Percentiles rank a stretch among this genome's conserved stretches.
These are phyloP conservation scores for Ambrosiella beaveri DNA, from an alignment of 2,329 filamentous ascomycete genomes.

Conservation along the genomic window DNA sequence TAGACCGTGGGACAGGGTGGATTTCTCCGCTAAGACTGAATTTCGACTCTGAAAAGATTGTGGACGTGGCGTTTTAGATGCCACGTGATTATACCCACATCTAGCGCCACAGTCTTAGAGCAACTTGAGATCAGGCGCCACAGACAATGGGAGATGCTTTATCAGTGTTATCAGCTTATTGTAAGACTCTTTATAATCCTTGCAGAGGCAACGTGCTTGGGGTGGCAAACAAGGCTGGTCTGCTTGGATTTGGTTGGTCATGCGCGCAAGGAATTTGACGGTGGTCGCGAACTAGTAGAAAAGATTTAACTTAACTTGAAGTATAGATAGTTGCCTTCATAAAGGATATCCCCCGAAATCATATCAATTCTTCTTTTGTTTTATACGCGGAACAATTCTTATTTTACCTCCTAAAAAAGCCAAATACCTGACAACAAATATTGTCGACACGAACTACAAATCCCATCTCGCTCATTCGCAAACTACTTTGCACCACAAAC, in stretches of 20 bases:
- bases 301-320: too few relatives aligned
- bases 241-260: too few relatives aligned
- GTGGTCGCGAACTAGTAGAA: too few relatives aligned
- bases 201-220: not conserved
- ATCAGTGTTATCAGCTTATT: not conserved
- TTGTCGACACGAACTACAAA: not conserved
- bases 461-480: not conserved
- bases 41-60: conserved; percentile 8
- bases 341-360: not conserved
- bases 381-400: not conserved
- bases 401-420: not conserved
- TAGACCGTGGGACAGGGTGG: conserved; percentile 15
- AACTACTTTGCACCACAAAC: not conserved
- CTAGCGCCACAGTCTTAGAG: not conserved
- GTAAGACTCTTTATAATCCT: not conserved
- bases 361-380: not conserved
- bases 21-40: conserved; percentile 5
- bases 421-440: not conserved
- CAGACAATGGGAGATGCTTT: not conserved
- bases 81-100: conserved; percentile 7
- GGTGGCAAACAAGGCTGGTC: not conserved
- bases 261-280: too few relatives aligned
- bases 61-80: conserved; percentile 10
- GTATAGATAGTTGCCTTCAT: too few relatives aligned
- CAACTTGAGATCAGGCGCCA: too few relatives aligned